Evolutionary conservation across 176 grass and related monocot species (phyloP).

Genomic region (Phyllostachys edulis): DNA sequence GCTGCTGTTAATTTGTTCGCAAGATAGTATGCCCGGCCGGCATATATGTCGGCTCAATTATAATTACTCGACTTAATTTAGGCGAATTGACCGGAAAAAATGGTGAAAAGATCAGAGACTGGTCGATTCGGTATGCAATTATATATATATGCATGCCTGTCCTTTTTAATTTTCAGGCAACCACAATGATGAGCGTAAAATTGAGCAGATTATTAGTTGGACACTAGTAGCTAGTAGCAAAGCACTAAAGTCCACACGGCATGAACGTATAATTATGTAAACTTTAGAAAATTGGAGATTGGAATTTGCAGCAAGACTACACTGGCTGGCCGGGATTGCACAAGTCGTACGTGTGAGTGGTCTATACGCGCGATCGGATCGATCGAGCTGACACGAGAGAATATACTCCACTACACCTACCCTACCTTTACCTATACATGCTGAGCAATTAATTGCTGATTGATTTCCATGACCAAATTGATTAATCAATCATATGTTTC

Average conservation of each 20-base stretch:
- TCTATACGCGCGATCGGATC: neutral
- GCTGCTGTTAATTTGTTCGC: no score
- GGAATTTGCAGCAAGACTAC: neutral
- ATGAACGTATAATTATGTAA: constrained; percentile 21
- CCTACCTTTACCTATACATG: neutral
- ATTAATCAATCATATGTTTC: no score
- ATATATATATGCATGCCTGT: neutral
- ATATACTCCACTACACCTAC: constrained; percentile 39
- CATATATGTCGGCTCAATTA: neutral
- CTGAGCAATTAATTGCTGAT: neutral
- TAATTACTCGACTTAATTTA: neutral
- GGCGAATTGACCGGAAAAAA: neutral
- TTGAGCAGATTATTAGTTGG: neutral
- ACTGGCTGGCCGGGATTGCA: neutral
- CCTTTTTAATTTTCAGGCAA: neutral
- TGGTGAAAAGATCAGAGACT: neutral
- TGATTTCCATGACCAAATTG: neutral
- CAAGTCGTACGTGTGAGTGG: neutral
- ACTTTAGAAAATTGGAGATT: constrained; percentile 36
- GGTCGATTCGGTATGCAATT: constrained; percentile 8
- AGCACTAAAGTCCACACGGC: constrained; percentile 41
- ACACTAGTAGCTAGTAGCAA: neutral
- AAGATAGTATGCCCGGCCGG: no score
- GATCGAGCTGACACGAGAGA: neutral
- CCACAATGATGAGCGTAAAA: constrained; percentile 1